Evolutionary conservation across 176 grass and related monocot species (phyloP).

Genomic region (Bothriochloa decipiens): DNA sequence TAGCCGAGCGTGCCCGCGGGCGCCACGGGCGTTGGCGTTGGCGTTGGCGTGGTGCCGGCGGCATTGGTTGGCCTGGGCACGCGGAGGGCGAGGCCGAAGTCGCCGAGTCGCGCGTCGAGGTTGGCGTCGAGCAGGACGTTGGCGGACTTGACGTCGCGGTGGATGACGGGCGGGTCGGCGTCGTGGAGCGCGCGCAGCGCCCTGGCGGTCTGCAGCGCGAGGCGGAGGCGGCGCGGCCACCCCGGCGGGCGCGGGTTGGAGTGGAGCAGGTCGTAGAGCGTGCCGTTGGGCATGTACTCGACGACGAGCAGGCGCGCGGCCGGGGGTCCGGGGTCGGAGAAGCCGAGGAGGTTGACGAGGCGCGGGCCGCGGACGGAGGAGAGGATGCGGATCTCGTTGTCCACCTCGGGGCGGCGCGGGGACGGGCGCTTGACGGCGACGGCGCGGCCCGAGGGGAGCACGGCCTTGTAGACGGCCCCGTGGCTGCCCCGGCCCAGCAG

Average conservation of each 20-base stretch:
- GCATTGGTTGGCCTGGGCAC: slow-evolving; percentile 33
- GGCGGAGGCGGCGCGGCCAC: slow-evolving; percentile 76
- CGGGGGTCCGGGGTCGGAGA: slow-evolving; percentile 42
- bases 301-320: slow-evolving; percentile 71
- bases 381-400: slow-evolving; percentile 95
- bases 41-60: background rate
- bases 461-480: slow-evolving; percentile 91
- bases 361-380: slow-evolving; percentile 74
- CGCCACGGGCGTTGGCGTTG: slow-evolving; percentile 31
- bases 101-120: slow-evolving; percentile 82
- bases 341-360: slow-evolving; percentile 94
- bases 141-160: slow-evolving; percentile 92
- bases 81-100: slow-evolving; percentile 88
- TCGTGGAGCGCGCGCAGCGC: slow-evolving; percentile 80
- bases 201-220: slow-evolving; percentile 83
- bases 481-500: slow-evolving; percentile 95
- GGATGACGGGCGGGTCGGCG: slow-evolving; percentile 64
- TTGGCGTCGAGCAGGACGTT: slow-evolving; percentile 85
- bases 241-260: slow-evolving; percentile 62
- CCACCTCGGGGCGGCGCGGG: slow-evolving; percentile 88
- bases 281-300: slow-evolving; percentile 98
- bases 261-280: slow-evolving; percentile 91
- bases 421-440: slow-evolving; percentile 96
- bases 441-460: slow-evolving; percentile 65
- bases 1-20: slow-evolving; percentile 93